Conservation (phyloP, 441 rosid genomes). For the Adansonia rubrostipa region DNA sequence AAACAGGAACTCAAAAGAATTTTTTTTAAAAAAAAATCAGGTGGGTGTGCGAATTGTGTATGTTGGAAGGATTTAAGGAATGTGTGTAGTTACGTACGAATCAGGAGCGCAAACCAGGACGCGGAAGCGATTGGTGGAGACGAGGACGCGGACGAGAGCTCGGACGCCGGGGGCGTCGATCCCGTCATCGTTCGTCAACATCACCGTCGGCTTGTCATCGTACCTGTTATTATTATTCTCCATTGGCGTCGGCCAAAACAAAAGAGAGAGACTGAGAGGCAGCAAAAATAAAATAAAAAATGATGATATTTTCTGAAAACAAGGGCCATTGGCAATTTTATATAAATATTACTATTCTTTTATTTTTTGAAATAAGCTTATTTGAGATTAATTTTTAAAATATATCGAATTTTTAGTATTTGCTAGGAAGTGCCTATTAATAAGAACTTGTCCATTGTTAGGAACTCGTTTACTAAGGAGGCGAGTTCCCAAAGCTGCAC, state of each 20-base stretch:
- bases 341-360: too few species aligned
- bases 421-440: too few species aligned
- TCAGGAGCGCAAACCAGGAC: constrained; percentile 91
- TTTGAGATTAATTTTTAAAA: too few species aligned
- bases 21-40: not conserved
- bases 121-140: constrained; percentile 60
- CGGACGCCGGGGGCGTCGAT: constrained; percentile 84
- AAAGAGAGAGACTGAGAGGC: not conserved
- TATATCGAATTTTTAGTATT: too few species aligned
- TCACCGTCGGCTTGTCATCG: constrained; percentile 49
- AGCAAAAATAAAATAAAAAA: too few species aligned
- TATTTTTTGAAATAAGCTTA: too few species aligned
- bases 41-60: too few species aligned
- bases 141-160: constrained; percentile 68
- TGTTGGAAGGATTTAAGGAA: not conserved
- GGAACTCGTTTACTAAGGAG: too few species aligned
- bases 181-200: constrained; percentile 94
- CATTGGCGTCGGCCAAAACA: constrained; percentile 35
- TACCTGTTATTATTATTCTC: constrained; percentile 30
- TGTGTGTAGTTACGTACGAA: constrained; percentile 51
- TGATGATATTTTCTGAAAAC: too few species aligned
- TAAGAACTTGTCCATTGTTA: too few species aligned
- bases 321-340: too few species aligned
- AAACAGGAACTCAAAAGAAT: not conserved
- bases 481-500: too few species aligned